Percentiles rank a stretch among this genome's conserved stretches.
phyloP scores from a whole-genome alignment of 345 rosid genomes.

The Bruguiera parviflora region DNA sequence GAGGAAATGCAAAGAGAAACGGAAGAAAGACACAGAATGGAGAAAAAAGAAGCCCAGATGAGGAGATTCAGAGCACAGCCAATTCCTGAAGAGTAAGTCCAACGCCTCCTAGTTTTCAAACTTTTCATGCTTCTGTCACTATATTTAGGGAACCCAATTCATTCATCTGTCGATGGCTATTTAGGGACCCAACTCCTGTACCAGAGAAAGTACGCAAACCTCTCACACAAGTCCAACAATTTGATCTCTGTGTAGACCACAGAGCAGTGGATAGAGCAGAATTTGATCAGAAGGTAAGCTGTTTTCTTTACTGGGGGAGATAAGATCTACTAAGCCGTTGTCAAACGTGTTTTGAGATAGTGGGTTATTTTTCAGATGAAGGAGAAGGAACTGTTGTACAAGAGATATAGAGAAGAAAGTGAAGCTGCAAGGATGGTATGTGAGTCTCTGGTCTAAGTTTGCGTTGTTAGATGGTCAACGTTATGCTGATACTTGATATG shows the following conservation, averaged over 20 bases:
- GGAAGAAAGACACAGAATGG: constrained; percentile 72
- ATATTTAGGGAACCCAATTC: neutral
- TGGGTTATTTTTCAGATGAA: constrained; percentile 47
- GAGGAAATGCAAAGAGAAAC: constrained; percentile 74
- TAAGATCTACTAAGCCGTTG: no score
- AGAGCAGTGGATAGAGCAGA: constrained; percentile 84
- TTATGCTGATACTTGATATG: neutral
- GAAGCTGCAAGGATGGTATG: constrained; percentile 80
- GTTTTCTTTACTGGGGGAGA: constrained; percentile 1
- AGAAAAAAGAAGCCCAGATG: constrained; percentile 64
- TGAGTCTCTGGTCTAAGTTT: neutral
- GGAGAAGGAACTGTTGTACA: constrained; percentile 77
- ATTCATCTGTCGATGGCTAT: neutral
- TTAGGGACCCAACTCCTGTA: constrained; percentile 85
- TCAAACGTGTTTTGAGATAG: neutral
- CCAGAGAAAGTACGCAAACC: constrained; percentile 87
- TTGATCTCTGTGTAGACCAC: constrained; percentile 58
- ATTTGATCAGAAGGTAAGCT: constrained; percentile 74
- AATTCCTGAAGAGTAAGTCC: constrained; percentile 63
- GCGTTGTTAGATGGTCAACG: neutral
- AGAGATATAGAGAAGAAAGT: constrained; percentile 91
- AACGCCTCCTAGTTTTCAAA: no score
- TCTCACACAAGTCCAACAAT: constrained; percentile 71
- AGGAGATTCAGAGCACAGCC: constrained; percentile 81
- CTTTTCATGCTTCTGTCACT: neutral